Percentiles rank a stretch among this genome's conserved stretches.
These are phyloP conservation scores for Fusarium nelsonii DNA, from an alignment of 2,329 filamentous ascomycete species.

Conservation along the genomic window DNA sequence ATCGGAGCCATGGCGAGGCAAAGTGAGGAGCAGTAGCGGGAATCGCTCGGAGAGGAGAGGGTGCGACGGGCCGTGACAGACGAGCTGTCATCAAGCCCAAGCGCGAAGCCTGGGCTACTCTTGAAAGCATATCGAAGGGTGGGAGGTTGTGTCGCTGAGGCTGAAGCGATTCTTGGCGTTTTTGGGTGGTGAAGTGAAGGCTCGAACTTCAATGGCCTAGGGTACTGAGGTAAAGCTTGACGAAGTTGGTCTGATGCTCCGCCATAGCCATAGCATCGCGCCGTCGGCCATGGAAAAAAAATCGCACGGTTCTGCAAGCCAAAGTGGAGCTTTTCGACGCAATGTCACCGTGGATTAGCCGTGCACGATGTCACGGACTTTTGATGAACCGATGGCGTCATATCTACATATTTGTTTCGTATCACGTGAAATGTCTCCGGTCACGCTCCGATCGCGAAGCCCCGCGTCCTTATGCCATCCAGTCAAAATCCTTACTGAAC, in stretches of 20 bases:
- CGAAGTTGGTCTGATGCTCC: constrained; percentile 48
- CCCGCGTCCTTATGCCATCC: constrained; percentile 16
- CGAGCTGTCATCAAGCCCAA: constrained; percentile 51
- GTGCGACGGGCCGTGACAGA: constrained; percentile 45
- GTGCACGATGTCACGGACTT: constrained; percentile 31
- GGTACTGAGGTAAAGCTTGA: constrained; percentile 31
- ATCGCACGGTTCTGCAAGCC: constrained; percentile 37
- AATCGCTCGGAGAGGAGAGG: constrained; percentile 45
- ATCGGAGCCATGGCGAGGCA: constrained; percentile 49
- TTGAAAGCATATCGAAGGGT: constrained; percentile 56
- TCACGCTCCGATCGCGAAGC: constrained; percentile 28
- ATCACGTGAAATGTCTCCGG: constrained; percentile 19
- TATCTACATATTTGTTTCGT: neutral
- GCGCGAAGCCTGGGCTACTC: constrained; percentile 52
- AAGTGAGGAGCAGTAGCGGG: constrained; percentile 36
- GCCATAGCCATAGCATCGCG: constrained; percentile 44
- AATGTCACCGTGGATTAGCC: constrained; percentile 39
- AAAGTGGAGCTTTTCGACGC: constrained; percentile 23
- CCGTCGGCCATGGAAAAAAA: constrained; percentile 45
- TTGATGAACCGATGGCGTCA: constrained; percentile 45
- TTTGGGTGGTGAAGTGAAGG: constrained; percentile 28
- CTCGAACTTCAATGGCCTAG: constrained; percentile 41
- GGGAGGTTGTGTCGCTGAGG: constrained; percentile 3
- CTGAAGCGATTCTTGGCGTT: constrained; percentile 6
- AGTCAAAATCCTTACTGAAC: constrained; percentile 1